These are phyloP conservation scores for Podospora pseudopauciseta DNA, from an alignment of 495 filamentous ascomycete species.

Conservation along the genomic window DNA sequence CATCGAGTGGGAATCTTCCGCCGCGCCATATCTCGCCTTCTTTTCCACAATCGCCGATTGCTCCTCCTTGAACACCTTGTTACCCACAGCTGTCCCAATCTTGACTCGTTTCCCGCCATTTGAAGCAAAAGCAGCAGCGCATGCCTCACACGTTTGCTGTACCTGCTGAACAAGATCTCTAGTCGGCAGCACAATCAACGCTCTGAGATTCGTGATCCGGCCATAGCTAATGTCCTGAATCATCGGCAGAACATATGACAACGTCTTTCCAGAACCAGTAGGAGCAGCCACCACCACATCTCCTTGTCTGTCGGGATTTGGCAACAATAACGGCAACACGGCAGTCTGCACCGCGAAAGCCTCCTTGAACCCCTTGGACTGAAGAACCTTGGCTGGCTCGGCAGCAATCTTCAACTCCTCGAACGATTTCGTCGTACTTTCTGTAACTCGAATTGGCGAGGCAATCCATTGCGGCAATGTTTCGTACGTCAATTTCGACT, in stretches of 20 bases:
- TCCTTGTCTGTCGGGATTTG: constrained; percentile 52
- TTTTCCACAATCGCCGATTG: constrained; percentile 61
- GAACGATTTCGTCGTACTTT: constrained; percentile 58
- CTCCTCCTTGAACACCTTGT: constrained; percentile 69
- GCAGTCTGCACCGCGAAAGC: constrained; percentile 84
- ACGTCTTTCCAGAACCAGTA: constrained; percentile 90
- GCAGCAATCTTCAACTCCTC: constrained; percentile 50
- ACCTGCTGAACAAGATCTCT: constrained; percentile 86
- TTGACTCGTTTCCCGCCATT: constrained; percentile 59
- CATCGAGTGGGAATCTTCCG: constrained; percentile 14
- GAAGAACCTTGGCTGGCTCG: constrained; percentile 50
- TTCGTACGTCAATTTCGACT: constrained; percentile 49
- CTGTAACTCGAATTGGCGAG: constrained; percentile 61
- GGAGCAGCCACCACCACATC: constrained; percentile 86
- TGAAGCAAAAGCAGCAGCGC: constrained; percentile 47
- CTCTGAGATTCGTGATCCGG: constrained; percentile 61
- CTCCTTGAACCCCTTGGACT: constrained; percentile 61
- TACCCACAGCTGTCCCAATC: constrained; percentile 78
- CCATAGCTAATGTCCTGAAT: constrained; percentile 64
- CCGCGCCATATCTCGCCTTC: constrained; percentile 47
- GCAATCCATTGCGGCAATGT: constrained; percentile 71
- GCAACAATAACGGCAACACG: constrained; percentile 72
- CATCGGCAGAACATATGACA: constrained; percentile 86
- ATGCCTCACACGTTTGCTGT: constrained; percentile 65
- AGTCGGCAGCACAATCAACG: constrained; percentile 81